A percentile compares a stretch with the other conserved stretches of the same genome.
Conservation (phyloP, 441 rosid genomes). For the Capsella rubella region DNA sequence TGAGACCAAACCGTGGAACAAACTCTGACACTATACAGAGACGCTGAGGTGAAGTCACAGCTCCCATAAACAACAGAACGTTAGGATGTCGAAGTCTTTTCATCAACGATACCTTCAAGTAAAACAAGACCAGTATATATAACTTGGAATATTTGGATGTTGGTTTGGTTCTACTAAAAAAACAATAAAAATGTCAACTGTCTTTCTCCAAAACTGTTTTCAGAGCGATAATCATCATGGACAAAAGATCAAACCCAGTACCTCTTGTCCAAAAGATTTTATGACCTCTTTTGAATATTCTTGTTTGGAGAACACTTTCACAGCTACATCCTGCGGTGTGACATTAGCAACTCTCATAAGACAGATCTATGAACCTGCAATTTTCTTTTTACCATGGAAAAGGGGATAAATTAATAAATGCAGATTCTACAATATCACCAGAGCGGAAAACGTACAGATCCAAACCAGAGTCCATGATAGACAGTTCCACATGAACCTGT, state of each 20-base stretch:
- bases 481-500: slow-evolving; percentile 99
- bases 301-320: slow-evolving; percentile 93
- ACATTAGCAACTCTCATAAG: slow-evolving; percentile 37
- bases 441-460: slow-evolving; percentile 89
- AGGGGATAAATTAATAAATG: slow-evolving; percentile 7
- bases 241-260: slow-evolving; percentile 14
- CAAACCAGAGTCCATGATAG: slow-evolving; percentile 95
- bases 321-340: slow-evolving; percentile 84
- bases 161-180: slow-evolving; percentile 44
- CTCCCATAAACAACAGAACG: slow-evolving; percentile 96
- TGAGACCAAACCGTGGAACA: slow-evolving; percentile 79
- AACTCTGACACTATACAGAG: slow-evolving; percentile 97
- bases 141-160: slow-evolving; percentile 37
- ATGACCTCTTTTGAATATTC: slow-evolving; percentile 88
- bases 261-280: slow-evolving; percentile 88
- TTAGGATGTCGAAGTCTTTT: slow-evolving; percentile 97
- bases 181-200: slow-evolving; percentile 55
- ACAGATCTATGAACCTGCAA: slow-evolving; percentile 20
- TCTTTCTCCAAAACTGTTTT: slow-evolving; percentile 51
- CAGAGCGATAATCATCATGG: background rate
- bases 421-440: slow-evolving; percentile 24
- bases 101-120: slow-evolving; percentile 82
- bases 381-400: background rate
- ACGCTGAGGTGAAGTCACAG: slow-evolving; percentile 85
- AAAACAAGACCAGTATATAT: slow-evolving; percentile 27